A percentile compares a stretch with the other conserved stretches of the same genome.
Evolutionary conservation across 2,329 filamentous ascomycete genomes (phyloP).

Genomic region (Hansfordia pulvinata): DNA sequence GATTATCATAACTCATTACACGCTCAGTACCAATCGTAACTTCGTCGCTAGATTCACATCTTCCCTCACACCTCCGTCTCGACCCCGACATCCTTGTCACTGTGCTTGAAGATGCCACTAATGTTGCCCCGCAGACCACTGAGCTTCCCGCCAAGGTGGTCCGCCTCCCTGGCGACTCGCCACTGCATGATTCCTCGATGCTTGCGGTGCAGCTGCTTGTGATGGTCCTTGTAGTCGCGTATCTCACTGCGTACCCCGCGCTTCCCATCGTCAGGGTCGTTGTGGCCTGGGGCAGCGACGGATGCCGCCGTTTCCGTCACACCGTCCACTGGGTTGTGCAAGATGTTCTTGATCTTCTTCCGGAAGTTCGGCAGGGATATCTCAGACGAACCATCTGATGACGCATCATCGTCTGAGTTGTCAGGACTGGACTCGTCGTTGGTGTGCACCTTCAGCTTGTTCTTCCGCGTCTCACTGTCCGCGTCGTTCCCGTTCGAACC

Average conservation of each 20-base stretch:
- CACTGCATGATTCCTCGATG: constrained; percentile 66
- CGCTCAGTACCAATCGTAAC: not conserved
- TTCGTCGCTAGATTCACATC: not conserved
- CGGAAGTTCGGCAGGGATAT: constrained; percentile 13
- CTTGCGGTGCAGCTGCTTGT: constrained; percentile 46
- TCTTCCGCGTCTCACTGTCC: constrained; percentile 14
- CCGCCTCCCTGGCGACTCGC: constrained; percentile 36
- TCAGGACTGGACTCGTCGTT: constrained; percentile 17
- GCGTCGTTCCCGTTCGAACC: constrained; percentile 13
- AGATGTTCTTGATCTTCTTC: constrained; percentile 20
- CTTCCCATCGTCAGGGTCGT: constrained; percentile 24
- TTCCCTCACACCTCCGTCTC: constrained; percentile 52
- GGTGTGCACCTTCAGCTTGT: constrained; percentile 17
- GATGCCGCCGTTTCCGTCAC: constrained; percentile 13
- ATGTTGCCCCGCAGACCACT: constrained; percentile 45
- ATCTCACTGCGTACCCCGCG: constrained; percentile 34
- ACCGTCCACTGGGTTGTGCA: constrained; percentile 18
- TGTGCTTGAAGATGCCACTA: constrained; percentile 42
- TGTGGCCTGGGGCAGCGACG: constrained; percentile 20
- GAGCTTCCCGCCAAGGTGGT: constrained; percentile 36
- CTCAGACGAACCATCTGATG: constrained; percentile 11
- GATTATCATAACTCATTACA: too few relatives aligned
- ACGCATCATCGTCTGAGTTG: constrained; percentile 19
- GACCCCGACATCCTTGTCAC: constrained; percentile 42
- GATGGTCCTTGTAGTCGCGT: constrained; percentile 45